Base-by-base conservation (phyloP, 768 basidiomycete genomes). In the Paxillus ammoniavirescens region DNA sequence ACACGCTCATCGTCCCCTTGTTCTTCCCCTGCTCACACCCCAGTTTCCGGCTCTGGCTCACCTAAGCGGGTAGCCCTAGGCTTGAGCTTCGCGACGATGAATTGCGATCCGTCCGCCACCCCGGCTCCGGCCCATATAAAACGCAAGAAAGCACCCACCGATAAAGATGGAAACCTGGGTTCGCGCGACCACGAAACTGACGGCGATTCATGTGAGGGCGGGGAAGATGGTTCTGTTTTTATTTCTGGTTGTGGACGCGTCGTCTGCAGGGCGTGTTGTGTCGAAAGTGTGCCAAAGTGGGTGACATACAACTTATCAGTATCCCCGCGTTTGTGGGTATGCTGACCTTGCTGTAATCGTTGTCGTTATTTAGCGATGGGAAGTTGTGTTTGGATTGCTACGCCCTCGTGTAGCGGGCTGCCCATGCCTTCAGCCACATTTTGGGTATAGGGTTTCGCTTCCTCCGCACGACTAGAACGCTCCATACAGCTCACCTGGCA, bases 201-300 rank as follows among this genome's bases (percentile, higher is more conserved):
- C 47, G 43, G n/a, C 15, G 51, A 38, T 17, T 28, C n/a, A 12
- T 17, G 23, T 17, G 56, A 44, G 1, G 21, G 47, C 42, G 42
- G 31, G 37, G 54, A 53, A 40, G 33, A 58, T n/a, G 48, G 36
- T 28, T 33, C 61, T 3, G 45, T 53, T 10, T 43, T 68, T 40
- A 31, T 70, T 26, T 54, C 65, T 1, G 73, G 73, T 12, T 74
- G 73, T 50, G 74, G 71, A 48, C 68, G 72, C 26, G 53, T 60
- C 43, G 61, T 74, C 26, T 74, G 73, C 48, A 61, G 66, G 15
- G 60, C 61, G 31, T 74, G 73, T 36, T 73, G 71, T 23, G 51
- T 73, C 35, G 73, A 74, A 59, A 73, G 66, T 47, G 59, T 66
- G 2, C 53, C 56, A 47, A 71, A 72, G 73, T 75, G 50, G 60